Percentiles rank a stretch among this genome's conserved stretches.
These are phyloP conservation scores for Musa troglodytarum DNA, from an alignment of 176 grass and related monocot species.

Conservation along the genomic window DNA sequence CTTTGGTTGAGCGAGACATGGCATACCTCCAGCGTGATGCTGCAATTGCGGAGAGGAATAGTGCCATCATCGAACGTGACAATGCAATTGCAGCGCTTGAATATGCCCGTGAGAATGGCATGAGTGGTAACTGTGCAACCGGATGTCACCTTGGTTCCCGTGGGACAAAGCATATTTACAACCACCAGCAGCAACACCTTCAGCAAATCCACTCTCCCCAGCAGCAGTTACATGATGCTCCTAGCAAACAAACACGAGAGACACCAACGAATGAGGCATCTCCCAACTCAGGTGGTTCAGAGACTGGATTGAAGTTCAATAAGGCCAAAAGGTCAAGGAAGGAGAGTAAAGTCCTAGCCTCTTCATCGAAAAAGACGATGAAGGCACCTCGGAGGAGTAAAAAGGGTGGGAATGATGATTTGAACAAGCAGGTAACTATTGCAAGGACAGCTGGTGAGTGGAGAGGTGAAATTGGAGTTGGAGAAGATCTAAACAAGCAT, in stretches of 20 bases:
- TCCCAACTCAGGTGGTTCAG: neutral
- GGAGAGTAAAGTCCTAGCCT: neutral
- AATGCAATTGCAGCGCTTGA: conserved; percentile 26
- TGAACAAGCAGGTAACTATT: conserved; percentile 23
- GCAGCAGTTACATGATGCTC: neutral
- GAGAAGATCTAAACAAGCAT: conserved; percentile 17
- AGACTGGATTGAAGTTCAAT: neutral
- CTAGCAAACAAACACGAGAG: conserved; percentile 11
- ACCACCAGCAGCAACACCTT: conserved; percentile 19
- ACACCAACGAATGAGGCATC: conserved; percentile 8
- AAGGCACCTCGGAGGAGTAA: conserved; percentile 15
- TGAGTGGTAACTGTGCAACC: conserved; percentile 6
- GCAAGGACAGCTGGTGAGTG: conserved; percentile 1
- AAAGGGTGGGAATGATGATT: conserved; percentile 4
- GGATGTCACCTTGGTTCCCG: conserved; percentile 1
- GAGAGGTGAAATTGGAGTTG: conserved; percentile 1
- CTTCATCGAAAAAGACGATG: conserved; percentile 4
- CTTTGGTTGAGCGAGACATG: conserved; percentile 32
- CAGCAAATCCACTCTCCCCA: conserved; percentile 1
- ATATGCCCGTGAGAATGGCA: conserved; percentile 21
- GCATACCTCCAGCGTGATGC: conserved; percentile 28
- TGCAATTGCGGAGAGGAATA: conserved; percentile 25
- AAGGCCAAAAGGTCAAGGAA: conserved; percentile 14
- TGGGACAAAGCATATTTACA: conserved; percentile 15
- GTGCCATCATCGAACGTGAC: conserved; percentile 14